Evolutionary conservation across 805 yeast species (phyloP).

Genomic region (Vanderwaltozyma verrucispora): DNA sequence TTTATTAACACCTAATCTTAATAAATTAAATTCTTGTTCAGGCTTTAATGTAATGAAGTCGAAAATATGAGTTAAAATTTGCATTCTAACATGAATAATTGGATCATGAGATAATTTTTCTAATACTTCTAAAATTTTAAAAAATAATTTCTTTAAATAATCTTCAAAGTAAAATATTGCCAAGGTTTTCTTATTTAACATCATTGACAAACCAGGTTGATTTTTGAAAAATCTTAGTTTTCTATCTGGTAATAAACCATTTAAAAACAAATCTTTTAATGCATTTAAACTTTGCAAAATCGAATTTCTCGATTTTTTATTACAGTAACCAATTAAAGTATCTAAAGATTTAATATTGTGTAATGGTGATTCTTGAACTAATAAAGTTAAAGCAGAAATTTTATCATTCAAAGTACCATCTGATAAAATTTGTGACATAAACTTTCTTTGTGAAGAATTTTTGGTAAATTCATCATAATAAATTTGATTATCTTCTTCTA

Average conservation of each 20-base stretch:
- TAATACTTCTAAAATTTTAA: conserved; percentile 62
- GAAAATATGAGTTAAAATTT: conserved; percentile 63
- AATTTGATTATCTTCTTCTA: conserved; percentile 59
- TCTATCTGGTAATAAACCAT: conserved; percentile 79
- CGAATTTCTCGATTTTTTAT: conserved; percentile 87
- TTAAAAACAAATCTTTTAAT: conserved; percentile 74
- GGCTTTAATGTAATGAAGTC: conserved; percentile 79
- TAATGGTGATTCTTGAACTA: conserved; percentile 90
- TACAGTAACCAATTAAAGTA: conserved; percentile 65
- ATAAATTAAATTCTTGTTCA: conserved; percentile 89
- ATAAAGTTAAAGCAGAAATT: conserved; percentile 84
- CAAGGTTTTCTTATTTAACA: conserved; percentile 43
- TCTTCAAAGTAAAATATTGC: conserved; percentile 84
- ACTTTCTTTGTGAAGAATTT: conserved; percentile 73
- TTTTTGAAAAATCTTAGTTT: conserved; percentile 72
- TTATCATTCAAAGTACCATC: conserved; percentile 94
- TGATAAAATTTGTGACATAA: conserved; percentile 76
- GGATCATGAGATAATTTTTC: conserved; percentile 86
- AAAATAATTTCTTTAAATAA: conserved; percentile 65
- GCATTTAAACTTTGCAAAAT: conserved; percentile 87
- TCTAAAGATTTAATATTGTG: conserved; percentile 82
- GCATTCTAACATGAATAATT: conserved; percentile 76
- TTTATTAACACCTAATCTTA: conserved; percentile 84
- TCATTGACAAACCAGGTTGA: conserved; percentile 43
- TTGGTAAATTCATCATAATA: conserved; percentile 68